These are phyloP conservation scores for Cymbopogon flexuosus DNA, from an alignment of 202 grass and related monocot genomes.

Conservation along the genomic window DNA sequence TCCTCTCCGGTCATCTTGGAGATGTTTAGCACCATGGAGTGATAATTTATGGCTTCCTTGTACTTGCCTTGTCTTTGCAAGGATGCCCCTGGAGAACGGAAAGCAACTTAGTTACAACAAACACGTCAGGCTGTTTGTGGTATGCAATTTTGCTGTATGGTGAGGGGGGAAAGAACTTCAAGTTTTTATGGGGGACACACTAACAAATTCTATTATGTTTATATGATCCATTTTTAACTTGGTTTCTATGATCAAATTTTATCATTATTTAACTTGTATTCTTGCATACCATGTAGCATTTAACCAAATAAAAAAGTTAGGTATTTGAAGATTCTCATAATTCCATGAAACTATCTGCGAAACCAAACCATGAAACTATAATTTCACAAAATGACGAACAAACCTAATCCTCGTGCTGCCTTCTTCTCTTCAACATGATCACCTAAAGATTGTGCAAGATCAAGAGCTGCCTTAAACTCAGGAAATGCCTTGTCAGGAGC, in stretches of 20 bases:
- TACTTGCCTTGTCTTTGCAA: constrained; percentile 93
- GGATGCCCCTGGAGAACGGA: constrained; percentile 63
- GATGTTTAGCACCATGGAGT: constrained; percentile 71
- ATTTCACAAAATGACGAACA: constrained; percentile 27
- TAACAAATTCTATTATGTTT: background rate
- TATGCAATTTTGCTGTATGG: background rate
- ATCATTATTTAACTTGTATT: constrained; percentile 1
- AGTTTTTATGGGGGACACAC: background rate
- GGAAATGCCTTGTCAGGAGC: constrained; percentile 61
- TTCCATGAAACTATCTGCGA: background rate
- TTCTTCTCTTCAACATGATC: constrained; percentile 98
- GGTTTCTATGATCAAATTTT: background rate
- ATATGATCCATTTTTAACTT: constrained; percentile 6
- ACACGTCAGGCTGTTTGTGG: background rate
- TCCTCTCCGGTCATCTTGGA: constrained; percentile 69
- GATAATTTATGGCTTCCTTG: constrained; percentile 92
- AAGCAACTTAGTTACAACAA: constrained; percentile 15
- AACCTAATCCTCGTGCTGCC: constrained; percentile 87
- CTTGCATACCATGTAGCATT: background rate
- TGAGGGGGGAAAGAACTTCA: background rate
- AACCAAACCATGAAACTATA: constrained; percentile 9
- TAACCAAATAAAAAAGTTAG: background rate
- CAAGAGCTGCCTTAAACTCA: constrained; percentile 83
- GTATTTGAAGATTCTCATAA: background rate
- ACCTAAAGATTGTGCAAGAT: constrained; percentile 65